Evolutionary conservation across 2,329 filamentous ascomycete species (phyloP), one percentile per base, ranked within the genome.

Genomic region (Cyphellophora europaea): DNA sequence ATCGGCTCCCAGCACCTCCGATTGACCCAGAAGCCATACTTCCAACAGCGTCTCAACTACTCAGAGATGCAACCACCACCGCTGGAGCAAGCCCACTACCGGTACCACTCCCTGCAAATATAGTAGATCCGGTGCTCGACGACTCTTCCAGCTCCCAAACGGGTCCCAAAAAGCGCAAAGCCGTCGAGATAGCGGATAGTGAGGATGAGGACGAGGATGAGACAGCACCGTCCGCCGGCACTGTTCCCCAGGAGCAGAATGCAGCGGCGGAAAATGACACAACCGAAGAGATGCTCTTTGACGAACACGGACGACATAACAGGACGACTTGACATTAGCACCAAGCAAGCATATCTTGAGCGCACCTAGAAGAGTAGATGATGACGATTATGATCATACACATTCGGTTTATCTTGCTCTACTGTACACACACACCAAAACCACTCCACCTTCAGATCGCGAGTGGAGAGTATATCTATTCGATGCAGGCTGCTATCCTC

Each of bases 151-250:
- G 21, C n/a, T n/a, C 8, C 21, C 21, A 8, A n/a, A 8, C 21
- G n/a, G 8, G 21, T 8, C 8, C 21, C 8, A 25, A 35, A 12
- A 67, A 67, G 44, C 57, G 64, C 15, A 67, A 66, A 38, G 52
- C 57, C 11, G 53, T 57, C 23, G 62, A 66, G 44, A 53, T 64
- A 18, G 57, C 58, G 3, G 61, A 65, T 40, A 65, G 61, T 30
- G 61, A 65, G 32, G 62, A 64, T 21, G 63, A 63, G 29, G 47
- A 46, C 19, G 54, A 49, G 12, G 45, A 41, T 29, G 48, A 54
- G 21, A 25, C 21, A 8, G 8, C 8, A 25, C 8, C 21, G 8
- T 25, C n/a, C 21, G 8, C 8, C 21, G 8, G n/a, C 21, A 8
- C n/a, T n/a, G n/a, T 8, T n/a, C 21, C n/a, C 21, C 8, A 8